Percentiles rank a stretch among this genome's conserved stretches.
phyloP scores from a whole-genome alignment of 345 rosid species.

The Eucalyptus curtisii region DNA sequence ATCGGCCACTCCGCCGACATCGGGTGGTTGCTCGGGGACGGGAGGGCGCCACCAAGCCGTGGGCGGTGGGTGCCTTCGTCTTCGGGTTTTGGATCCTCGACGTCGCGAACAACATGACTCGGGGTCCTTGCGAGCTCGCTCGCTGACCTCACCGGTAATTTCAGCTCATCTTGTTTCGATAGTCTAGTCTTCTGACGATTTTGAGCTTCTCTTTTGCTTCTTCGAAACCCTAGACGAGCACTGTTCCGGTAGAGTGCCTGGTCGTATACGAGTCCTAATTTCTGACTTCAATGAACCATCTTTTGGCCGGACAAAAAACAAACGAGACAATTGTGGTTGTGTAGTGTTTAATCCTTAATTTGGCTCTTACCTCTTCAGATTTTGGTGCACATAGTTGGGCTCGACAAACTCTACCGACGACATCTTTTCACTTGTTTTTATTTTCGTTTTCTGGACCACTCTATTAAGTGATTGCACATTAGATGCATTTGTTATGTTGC shows the following conservation, averaged over 20 bases:
- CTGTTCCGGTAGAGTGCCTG: background rate
- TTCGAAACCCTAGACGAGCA: background rate
- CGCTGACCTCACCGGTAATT: slow-evolving; percentile 85
- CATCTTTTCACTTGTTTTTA: too few species aligned
- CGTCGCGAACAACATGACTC: slow-evolving; percentile 88
- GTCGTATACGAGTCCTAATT: background rate
- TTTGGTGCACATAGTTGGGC: background rate
- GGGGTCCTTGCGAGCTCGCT: slow-evolving; percentile 96
- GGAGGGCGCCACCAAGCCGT: slow-evolving; percentile 36
- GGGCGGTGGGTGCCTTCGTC: slow-evolving; percentile 67
- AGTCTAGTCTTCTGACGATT: background rate
- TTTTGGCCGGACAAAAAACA: background rate
- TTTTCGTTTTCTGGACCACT: too few species aligned
- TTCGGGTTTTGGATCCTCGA: slow-evolving; percentile 95
- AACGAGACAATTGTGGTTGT: background rate
- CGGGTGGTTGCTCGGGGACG: slow-evolving; percentile 82
- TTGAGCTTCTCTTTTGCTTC: background rate
- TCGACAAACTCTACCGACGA: too few species aligned
- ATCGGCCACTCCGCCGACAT: slow-evolving; percentile 86
- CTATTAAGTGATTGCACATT: too few species aligned
- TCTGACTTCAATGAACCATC: background rate
- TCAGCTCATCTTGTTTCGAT: background rate
- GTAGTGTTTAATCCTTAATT: background rate
- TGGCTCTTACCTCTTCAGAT: background rate
- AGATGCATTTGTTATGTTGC: too few species aligned